A percentile compares a stretch with the other conserved stretches of the same genome.
These are phyloP conservation scores for Wolfiporia cocos DNA, from an alignment of 1,284 basidiomycete species.

Conservation along the genomic window DNA sequence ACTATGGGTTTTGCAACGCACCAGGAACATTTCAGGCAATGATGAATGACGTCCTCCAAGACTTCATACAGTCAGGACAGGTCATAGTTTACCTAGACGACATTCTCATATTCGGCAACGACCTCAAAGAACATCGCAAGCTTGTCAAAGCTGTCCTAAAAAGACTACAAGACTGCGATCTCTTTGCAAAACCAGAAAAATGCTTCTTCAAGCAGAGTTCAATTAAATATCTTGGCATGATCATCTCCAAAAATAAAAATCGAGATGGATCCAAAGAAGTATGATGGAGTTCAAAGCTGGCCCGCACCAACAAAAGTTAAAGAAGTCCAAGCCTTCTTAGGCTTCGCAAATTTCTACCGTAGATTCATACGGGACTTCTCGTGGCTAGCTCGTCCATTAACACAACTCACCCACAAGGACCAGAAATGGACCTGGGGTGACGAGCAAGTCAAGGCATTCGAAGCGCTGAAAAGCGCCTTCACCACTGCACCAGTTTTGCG, in stretches of 20 bases:
- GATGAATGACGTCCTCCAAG: conserved; percentile 16
- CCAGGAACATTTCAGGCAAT: conserved; percentile 14
- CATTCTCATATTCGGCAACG: conserved; percentile 19
- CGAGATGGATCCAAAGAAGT: conserved; percentile 30
- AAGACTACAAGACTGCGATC: conserved; percentile 21
- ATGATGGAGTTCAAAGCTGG: conserved; percentile 29
- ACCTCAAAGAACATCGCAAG: conserved; percentile 9
- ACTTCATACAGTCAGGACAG: conserved; percentile 13
- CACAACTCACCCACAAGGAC: conserved; percentile 15
- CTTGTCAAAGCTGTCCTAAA: conserved; percentile 26
- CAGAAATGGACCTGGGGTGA: conserved; percentile 11
- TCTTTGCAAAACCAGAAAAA: conserved; percentile 29
- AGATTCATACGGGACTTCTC: conserved; percentile 33
- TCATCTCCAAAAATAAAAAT: conserved; percentile 24
- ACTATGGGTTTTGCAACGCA: conserved; percentile 10
- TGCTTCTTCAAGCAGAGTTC: conserved; percentile 26
- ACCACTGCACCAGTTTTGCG: not conserved
- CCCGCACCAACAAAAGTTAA: conserved; percentile 20
- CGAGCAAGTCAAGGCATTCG: not conserved
- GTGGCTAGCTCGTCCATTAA: conserved; percentile 22
- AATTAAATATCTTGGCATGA: conserved; percentile 33
- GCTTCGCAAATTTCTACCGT: conserved; percentile 35
- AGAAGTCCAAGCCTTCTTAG: conserved; percentile 29
- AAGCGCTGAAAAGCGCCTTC: not conserved
- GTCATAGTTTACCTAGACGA: conserved; percentile 24